These are phyloP conservation scores for Schoenoplectus triqueter DNA, from an alignment of 202 grass and related monocot genomes.

Conservation along the genomic window DNA sequence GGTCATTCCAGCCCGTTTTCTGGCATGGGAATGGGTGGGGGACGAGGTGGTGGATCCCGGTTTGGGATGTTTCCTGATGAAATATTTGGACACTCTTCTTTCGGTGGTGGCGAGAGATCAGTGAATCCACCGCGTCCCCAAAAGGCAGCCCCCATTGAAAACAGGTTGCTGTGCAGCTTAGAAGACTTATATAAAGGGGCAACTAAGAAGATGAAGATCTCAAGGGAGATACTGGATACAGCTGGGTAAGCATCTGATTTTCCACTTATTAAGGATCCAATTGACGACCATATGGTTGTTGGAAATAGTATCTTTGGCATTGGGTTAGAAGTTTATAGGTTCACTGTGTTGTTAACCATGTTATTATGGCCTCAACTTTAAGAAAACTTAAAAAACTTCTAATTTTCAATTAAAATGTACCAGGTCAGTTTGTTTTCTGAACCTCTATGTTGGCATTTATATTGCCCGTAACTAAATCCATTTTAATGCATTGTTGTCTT, in stretches of 20 bases:
- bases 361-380: background rate
- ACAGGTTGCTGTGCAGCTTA: constrained; percentile 62
- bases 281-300: background rate
- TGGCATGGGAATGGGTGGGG: constrained; percentile 48
- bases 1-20: constrained; percentile 68
- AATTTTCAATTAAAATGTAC: constrained; percentile 11
- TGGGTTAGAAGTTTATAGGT: background rate
- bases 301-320: background rate
- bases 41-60: constrained; percentile 50
- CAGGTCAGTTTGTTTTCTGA: background rate
- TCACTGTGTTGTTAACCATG: background rate
- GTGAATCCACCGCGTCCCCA: constrained; percentile 44
- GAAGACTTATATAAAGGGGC: constrained; percentile 64
- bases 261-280: background rate
- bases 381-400: background rate
- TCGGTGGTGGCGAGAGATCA: constrained; percentile 52
- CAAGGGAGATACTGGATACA: constrained; percentile 52
- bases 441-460: background rate
- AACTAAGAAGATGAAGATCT: constrained; percentile 77
- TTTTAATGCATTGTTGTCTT: background rate
- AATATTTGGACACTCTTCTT: constrained; percentile 50
- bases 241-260: constrained; percentile 47
- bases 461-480: background rate
- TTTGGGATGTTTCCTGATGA: constrained; percentile 67
- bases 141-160: constrained; percentile 64